A percentile compares a stretch with the other conserved stretches of the same genome.
Conservation (phyloP, 805 yeast species). For the Kodamaea jinghongensis region DNA sequence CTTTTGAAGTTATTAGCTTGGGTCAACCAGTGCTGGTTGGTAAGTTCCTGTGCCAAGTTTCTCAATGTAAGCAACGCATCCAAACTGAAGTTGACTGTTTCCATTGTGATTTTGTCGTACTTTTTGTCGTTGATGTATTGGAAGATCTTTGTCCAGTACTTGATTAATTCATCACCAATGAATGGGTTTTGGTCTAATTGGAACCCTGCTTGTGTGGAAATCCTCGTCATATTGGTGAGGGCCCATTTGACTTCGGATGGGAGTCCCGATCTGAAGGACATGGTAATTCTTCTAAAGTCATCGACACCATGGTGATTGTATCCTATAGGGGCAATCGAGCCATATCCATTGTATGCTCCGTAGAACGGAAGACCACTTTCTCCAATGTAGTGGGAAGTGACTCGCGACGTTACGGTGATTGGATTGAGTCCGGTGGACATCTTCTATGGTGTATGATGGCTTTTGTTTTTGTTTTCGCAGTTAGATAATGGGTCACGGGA, state of each 20-base stretch:
- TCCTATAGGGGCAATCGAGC: constrained; percentile 16
- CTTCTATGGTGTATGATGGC: neutral
- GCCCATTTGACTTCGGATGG: constrained; percentile 73
- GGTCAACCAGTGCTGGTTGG: constrained; percentile 75
- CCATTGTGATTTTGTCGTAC: constrained; percentile 15
- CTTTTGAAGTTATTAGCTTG: constrained; percentile 47
- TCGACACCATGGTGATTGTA: constrained; percentile 54
- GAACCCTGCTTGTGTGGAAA: constrained; percentile 28
- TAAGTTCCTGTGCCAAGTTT: constrained; percentile 80
- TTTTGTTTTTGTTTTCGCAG: constrained; percentile 1
- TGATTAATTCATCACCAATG: constrained; percentile 41
- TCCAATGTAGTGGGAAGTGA: constrained; percentile 6
- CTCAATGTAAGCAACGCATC: constrained; percentile 66
- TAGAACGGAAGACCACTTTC: constrained; percentile 7
- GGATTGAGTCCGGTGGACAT: constrained; percentile 4
- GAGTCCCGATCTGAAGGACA: constrained; percentile 67
- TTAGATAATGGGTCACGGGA: neutral
- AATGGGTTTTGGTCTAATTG: constrained; percentile 40
- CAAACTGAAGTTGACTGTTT: constrained; percentile 26
- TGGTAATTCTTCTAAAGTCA: constrained; percentile 59
- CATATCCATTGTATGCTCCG: constrained; percentile 15
- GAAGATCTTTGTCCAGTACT: constrained; percentile 35
- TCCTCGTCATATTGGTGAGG: constrained; percentile 48
- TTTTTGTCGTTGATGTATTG: constrained; percentile 20
- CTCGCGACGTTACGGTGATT: constrained; percentile 8